Percentiles rank a stretch among this genome's conserved stretches.
Evolutionary conservation across 2,329 filamentous ascomycete genomes (phyloP).

Genomic region (Plenodomus tracheiphilus): DNA sequence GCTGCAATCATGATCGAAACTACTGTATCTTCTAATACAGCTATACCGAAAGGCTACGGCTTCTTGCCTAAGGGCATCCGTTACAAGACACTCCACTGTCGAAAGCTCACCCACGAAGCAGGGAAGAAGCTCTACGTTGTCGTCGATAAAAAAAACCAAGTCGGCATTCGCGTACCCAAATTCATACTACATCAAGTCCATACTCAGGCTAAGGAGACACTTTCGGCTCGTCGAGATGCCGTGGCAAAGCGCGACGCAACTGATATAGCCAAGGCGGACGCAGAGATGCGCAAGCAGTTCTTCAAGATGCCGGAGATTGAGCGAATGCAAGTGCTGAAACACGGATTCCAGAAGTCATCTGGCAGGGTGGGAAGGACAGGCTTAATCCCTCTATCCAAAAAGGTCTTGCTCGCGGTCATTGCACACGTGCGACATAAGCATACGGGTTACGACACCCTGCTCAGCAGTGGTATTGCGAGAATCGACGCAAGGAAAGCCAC

Average conservation of each 20-base stretch:
- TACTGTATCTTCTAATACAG: slow-evolving; percentile 18
- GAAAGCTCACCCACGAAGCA: slow-evolving; percentile 36
- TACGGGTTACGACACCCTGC: slow-evolving; percentile 54
- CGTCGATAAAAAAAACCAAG: slow-evolving; percentile 26
- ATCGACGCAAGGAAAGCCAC: slow-evolving; percentile 29
- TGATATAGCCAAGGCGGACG: slow-evolving; percentile 22
- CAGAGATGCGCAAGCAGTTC: slow-evolving; percentile 46
- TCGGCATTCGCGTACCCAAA: slow-evolving; percentile 51
- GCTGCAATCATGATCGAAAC: slow-evolving; percentile 25
- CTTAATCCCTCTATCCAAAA: slow-evolving; percentile 44
- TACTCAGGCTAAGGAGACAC: slow-evolving; percentile 45
- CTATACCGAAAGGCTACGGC: slow-evolving; percentile 36
- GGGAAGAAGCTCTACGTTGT: slow-evolving; percentile 33
- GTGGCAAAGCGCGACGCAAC: slow-evolving; percentile 38
- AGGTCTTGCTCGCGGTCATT: slow-evolving; percentile 52
- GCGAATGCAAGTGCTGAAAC: slow-evolving; percentile 42
- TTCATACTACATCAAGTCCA: slow-evolving; percentile 46
- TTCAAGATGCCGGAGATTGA: slow-evolving; percentile 46
- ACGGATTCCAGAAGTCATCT: slow-evolving; percentile 52
- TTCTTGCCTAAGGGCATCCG: slow-evolving; percentile 40
- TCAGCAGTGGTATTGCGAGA: slow-evolving; percentile 14
- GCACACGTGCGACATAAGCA: slow-evolving; percentile 56
- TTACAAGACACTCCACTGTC: slow-evolving; percentile 41
- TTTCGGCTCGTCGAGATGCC: slow-evolving; percentile 45
- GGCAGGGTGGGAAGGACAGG: slow-evolving; percentile 54